Percentiles rank a stretch among this genome's conserved stretches.
Conservation (phyloP, 768 basidiomycete genomes). For the Chalciporus pseudorubinellus region DNA sequence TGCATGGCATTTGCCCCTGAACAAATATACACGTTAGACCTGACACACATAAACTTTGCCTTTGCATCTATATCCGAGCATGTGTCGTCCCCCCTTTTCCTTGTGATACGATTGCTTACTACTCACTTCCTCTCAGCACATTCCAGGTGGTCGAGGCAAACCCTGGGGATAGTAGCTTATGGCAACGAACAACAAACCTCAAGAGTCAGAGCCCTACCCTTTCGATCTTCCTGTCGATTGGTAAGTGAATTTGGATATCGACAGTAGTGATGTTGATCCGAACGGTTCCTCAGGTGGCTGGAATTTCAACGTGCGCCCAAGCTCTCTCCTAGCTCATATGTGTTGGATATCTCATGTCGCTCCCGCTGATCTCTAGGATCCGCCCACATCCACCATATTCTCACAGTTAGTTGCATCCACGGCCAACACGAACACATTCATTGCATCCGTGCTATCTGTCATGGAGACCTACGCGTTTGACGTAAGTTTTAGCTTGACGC, state of each 20-base stretch:
- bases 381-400: not conserved
- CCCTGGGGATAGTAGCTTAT: not conserved
- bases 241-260: not conserved
- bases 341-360: not conserved
- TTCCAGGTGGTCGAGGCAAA: not conserved
- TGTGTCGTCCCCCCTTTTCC: too few species aligned
- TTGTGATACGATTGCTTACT: too few species aligned
- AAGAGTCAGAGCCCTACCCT: not conserved
- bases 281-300: not conserved
- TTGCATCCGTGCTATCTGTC: not conserved
- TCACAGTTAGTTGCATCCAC: not conserved
- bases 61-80: not conserved
- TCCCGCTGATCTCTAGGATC: not conserved
- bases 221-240: not conserved
- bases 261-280: not conserved
- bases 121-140: not conserved
- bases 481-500: not conserved
- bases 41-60: not conserved
- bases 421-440: not conserved
- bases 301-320: not conserved
- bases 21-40: not conserved
- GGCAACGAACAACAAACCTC: not conserved
- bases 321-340: not conserved
- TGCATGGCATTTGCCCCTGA: not conserved
- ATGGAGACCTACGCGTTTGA: not conserved